Evolutionary conservation across 352 stramenopile genomes (phyloP), one percentile per base, ranked within the genome.

Genomic region (Peronospora farinosa): DNA sequence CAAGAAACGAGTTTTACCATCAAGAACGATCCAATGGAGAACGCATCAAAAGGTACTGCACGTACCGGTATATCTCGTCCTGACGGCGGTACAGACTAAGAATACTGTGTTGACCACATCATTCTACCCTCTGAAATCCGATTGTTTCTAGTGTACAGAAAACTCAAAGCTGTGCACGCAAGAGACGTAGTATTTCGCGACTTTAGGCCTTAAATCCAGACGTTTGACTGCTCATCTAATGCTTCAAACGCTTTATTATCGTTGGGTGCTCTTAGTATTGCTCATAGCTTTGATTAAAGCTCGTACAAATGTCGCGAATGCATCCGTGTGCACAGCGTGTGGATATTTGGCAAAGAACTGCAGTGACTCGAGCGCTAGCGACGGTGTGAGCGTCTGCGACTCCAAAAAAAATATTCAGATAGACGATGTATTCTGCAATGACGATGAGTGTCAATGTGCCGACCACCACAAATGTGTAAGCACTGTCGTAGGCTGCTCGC

Each of bases 391-490:
- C 21, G 82, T 93, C 43, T 93, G 82, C 47, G 59, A 88, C 39
- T 56, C 53, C 0, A 41, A 51, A 10, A 74, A 76, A 27, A 52
- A 60, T 9, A 86, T 93, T 40, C 78, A 90, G 55, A 61, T 89
- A 25, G 82, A 91, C 53, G 82, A 93, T 47, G 74, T 92, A 9
- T 88, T 93, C 47, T 93, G 82, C 33, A 71, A 81, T 37, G 54
- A 69, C 37, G 57, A 71, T 40, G 68, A 79, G 37, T 93, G 79
- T 28, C 36, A 51, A 23, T 93, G 82, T 48, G 63, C 63, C 0
- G 53, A 60, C 7, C 69, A 54, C 32, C 71, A 74, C 57, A 44
- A 58, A 33, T 93, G 82, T 40, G 78, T 74, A 27, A 88, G 66
- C 38, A 69, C 86, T 9, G 52, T 79, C 15, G 50, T 93, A 23